phyloP scores from a whole-genome alignment of 805 yeast genomes.

The Yarrowia alimentaria region DNA sequence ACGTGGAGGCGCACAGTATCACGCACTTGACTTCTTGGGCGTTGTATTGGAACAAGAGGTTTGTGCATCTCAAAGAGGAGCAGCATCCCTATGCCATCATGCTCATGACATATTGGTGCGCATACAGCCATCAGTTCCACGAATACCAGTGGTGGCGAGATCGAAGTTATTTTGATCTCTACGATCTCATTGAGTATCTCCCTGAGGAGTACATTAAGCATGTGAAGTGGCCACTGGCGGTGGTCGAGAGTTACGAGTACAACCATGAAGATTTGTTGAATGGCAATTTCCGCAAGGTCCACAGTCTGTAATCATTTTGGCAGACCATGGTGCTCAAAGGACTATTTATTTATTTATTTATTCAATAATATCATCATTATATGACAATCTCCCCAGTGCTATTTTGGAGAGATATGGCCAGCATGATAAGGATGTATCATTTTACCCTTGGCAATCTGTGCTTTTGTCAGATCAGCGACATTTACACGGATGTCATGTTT shows the following conservation, averaged over 20 bases:
- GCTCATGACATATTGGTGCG: neutral
- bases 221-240: slow-evolving; percentile 1
- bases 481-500: too few species aligned
- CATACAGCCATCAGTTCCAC: slow-evolving; percentile 2
- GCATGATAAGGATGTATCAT: too few species aligned
- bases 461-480: too few species aligned
- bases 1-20: neutral
- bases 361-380: too few species aligned
- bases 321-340: too few species aligned
- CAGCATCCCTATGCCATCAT: neutral
- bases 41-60: neutral
- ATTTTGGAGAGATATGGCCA: too few species aligned
- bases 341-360: too few species aligned
- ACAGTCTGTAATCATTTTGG: too few species aligned
- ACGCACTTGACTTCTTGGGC: neutral
- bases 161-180: neutral
- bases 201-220: neutral
- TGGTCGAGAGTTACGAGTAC: neutral
- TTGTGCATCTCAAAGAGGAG: neutral
- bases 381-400: too few species aligned
- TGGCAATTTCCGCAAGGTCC: neutral
- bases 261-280: neutral
- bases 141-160: slow-evolving; percentile 2
- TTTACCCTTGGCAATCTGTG: too few species aligned
- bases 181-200: neutral